A percentile compares a stretch with the other conserved stretches of the same genome.
These are phyloP conservation scores for Mycosphaerelloides madeirae DNA, from an alignment of 2,329 filamentous ascomycete species.

Conservation along the genomic window DNA sequence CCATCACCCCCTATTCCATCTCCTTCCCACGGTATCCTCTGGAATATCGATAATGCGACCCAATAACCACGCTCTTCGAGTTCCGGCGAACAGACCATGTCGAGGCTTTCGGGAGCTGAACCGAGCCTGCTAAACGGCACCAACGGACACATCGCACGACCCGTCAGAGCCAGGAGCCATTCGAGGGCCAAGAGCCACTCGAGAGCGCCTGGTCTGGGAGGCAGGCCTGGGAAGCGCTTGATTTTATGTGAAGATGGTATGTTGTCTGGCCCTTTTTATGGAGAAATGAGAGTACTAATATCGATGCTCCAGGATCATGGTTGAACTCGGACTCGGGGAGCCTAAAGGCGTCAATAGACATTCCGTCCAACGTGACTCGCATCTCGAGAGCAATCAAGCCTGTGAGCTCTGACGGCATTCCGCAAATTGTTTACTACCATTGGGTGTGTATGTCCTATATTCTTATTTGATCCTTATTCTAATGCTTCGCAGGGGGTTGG, in stretches of 20 bases:
- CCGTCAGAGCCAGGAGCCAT: neutral
- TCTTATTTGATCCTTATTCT: too few relatives aligned
- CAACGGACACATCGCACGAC: too few relatives aligned
- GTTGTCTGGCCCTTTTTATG: neutral
- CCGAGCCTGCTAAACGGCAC: constrained; percentile 5
- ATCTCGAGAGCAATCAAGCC: constrained; percentile 47
- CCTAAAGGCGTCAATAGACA: constrained; percentile 40
- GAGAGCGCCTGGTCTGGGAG: neutral
- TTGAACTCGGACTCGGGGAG: constrained; percentile 46
- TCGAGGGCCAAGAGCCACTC: constrained; percentile 2
- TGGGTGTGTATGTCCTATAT: too few relatives aligned
- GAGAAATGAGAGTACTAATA: neutral
- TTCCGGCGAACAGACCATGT: constrained; percentile 9
- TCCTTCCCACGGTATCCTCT: neutral
- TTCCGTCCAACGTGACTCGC: constrained; percentile 48
- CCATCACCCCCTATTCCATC: neutral
- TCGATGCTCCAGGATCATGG: constrained; percentile 38
- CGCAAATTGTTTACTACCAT: constrained; percentile 50
- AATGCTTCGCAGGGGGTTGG: constrained; percentile 37
- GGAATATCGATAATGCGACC: constrained; percentile 10
- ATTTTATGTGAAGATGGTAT: constrained; percentile 28
- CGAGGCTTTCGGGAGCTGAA: constrained; percentile 10
- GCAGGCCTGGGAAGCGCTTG: constrained; percentile 20
- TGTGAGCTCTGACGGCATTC: constrained; percentile 44
- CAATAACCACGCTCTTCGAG: neutral